Evolutionary conservation across 1,284 basidiomycete species (phyloP).

Genomic region (Ustilago lituana): DNA sequence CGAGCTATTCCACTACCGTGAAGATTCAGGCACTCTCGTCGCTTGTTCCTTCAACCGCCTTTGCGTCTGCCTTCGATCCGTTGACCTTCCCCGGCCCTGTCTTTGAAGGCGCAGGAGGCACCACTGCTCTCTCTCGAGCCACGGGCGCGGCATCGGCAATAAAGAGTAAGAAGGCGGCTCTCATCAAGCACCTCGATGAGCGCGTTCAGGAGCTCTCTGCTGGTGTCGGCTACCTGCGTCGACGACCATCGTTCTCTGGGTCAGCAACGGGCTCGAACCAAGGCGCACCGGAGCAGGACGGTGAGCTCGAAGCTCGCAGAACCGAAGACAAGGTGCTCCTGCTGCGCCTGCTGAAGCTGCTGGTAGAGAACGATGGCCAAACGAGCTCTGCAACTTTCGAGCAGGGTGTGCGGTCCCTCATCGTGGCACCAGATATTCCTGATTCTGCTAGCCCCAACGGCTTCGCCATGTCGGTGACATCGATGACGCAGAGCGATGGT

Average conservation of each 20-base stretch:
- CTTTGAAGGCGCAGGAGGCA: slow-evolving; percentile 51
- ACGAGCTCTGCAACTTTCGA: slow-evolving; percentile 46
- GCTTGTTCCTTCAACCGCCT: slow-evolving; percentile 52
- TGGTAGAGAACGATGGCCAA: slow-evolving; percentile 63
- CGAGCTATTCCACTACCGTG: slow-evolving; percentile 41
- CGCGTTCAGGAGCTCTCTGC: slow-evolving; percentile 54
- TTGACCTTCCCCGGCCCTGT: slow-evolving; percentile 60
- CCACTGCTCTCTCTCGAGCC: slow-evolving; percentile 52
- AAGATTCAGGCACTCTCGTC: slow-evolving; percentile 44
- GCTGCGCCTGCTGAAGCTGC: slow-evolving; percentile 53
- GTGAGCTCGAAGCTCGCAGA: slow-evolving; percentile 50
- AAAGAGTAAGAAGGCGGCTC: slow-evolving; percentile 58
- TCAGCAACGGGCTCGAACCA: slow-evolving; percentile 11
- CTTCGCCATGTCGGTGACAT: slow-evolving; percentile 32
- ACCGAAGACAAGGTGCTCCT: slow-evolving; percentile 62
- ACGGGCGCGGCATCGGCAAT: slow-evolving; percentile 34
- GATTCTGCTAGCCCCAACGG: too few species aligned
- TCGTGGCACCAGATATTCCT: slow-evolving; percentile 29
- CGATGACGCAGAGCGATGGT: slow-evolving; percentile 4
- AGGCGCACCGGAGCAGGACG: slow-evolving; percentile 16
- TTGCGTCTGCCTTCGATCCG: slow-evolving; percentile 58
- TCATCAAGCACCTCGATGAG: slow-evolving; percentile 59
- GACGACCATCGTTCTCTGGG: slow-evolving; percentile 42
- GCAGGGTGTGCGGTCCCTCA: slow-evolving; percentile 35
- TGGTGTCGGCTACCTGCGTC: slow-evolving; percentile 60